Percentiles rank a stretch among this genome's conserved stretches.
Evolutionary conservation across 2,329 filamentous ascomycete genomes (phyloP).

Genomic region (Pyrenochaeta sp.): DNA sequence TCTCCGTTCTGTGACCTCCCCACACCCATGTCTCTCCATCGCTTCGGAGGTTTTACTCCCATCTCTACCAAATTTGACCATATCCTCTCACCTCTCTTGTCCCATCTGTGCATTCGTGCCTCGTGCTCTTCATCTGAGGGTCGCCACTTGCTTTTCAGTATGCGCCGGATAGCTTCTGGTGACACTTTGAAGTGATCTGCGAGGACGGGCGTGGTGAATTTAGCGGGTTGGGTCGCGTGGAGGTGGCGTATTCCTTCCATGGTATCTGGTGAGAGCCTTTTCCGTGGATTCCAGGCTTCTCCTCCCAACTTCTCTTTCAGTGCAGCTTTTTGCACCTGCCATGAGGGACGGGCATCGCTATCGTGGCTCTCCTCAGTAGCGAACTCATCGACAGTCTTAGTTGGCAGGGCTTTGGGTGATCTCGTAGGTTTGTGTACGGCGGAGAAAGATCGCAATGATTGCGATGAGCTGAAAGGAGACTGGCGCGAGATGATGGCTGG

Average conservation of each 20-base stretch:
- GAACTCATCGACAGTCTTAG: constrained; percentile 46
- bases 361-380: constrained; percentile 16
- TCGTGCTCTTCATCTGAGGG: constrained; percentile 61
- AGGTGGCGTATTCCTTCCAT: constrained; percentile 88
- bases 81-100: constrained; percentile 58
- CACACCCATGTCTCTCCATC: constrained; percentile 59
- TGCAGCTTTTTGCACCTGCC: constrained; percentile 79
- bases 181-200: constrained; percentile 85
- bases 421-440: constrained; percentile 7
- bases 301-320: constrained; percentile 80
- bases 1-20: constrained; percentile 39
- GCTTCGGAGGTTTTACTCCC: constrained; percentile 65
- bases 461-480: constrained; percentile 3
- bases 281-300: constrained; percentile 79
- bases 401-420: constrained; percentile 12
- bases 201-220: constrained; percentile 77
- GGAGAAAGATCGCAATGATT: constrained; percentile 25
- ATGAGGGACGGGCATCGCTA: constrained; percentile 57
- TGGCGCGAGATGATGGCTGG: constrained; percentile 6
- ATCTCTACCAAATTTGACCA: constrained; percentile 58
- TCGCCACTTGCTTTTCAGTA: constrained; percentile 81
- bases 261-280: constrained; percentile 89
- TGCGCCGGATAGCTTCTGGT: constrained; percentile 84
- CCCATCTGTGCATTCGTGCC: constrained; percentile 55
- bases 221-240: constrained; percentile 77